Conservation (phyloP, 805 yeast genomes). For the Blastobotrys chiropterorum region DNA sequence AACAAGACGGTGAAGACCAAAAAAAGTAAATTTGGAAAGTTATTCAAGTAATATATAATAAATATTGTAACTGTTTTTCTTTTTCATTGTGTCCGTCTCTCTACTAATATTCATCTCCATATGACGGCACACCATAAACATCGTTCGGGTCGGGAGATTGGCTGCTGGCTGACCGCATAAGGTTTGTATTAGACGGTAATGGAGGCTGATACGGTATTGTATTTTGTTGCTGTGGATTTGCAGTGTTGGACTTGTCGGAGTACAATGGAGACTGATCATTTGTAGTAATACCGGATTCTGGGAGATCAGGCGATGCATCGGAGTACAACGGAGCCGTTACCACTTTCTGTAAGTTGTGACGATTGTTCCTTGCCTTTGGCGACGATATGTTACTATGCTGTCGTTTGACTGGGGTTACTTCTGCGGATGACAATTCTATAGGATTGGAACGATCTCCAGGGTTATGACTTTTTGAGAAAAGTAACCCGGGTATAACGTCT, state of each 20-base stretch:
- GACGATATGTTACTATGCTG: background rate
- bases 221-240: background rate
- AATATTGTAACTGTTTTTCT: background rate
- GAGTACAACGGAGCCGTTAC: conserved; percentile 4
- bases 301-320: conserved; percentile 8
- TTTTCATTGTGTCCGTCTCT: too few species aligned
- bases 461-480: background rate
- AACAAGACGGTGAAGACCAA: conserved; percentile 6
- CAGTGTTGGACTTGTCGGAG: background rate
- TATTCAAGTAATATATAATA: conserved; percentile 8
- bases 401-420: background rate
- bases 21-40: conserved; percentile 12
- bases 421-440: background rate
- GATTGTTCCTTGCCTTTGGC: background rate
- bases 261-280: background rate
- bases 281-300: conserved; percentile 1
- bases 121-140: background rate
- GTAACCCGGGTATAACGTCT: background rate
- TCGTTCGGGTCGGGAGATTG: background rate
- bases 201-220: background rate
- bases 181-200: background rate
- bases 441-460: background rate
- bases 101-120: background rate
- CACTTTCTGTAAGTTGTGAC: background rate
- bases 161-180: background rate